Conservation (phyloP, 2,329 filamentous ascomycete genomes). For the Atkinsonella texensis region DNA sequence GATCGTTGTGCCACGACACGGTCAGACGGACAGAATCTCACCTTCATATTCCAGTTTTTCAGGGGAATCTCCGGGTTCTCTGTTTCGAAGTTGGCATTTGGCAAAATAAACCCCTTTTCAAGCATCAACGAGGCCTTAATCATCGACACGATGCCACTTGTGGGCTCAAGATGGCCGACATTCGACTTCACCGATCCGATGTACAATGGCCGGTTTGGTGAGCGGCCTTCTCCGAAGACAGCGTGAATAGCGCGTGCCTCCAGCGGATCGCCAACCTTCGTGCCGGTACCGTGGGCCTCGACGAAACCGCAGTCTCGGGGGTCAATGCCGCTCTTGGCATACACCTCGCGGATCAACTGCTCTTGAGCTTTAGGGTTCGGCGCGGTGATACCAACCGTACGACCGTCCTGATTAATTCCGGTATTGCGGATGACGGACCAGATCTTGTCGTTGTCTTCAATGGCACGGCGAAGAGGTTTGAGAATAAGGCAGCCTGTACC, state of each 20-base stretch:
- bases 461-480: conserved; percentile 43
- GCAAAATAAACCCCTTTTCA: conserved; percentile 36
- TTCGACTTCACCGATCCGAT: conserved; percentile 39
- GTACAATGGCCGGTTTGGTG: conserved; percentile 29
- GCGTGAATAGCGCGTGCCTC: conserved; percentile 36
- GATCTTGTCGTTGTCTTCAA: conserved; percentile 42
- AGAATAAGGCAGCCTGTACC: conserved; percentile 43
- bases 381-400: conserved; percentile 33
- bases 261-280: conserved; percentile 42
- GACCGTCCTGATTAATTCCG: conserved; percentile 44
- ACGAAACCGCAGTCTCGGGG: conserved; percentile 21
- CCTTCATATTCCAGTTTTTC: conserved; percentile 37
- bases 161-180: conserved; percentile 39
- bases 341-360: conserved; percentile 25
- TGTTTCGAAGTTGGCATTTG: conserved; percentile 37
- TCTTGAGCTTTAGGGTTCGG: conserved; percentile 39
- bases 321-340: conserved; percentile 18
- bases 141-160: conserved; percentile 37
- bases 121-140: conserved; percentile 41
- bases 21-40: conserved; percentile 18
- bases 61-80: conserved; percentile 37
- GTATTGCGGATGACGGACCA: conserved; percentile 37
- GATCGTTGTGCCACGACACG: neutral
- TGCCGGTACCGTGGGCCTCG: conserved; percentile 46
- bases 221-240: conserved; percentile 28